Percentiles rank a stretch among this genome's conserved stretches.
Evolutionary conservation across 2,329 filamentous ascomycete genomes (phyloP).

Genomic region (Xylariaceae sp.): DNA sequence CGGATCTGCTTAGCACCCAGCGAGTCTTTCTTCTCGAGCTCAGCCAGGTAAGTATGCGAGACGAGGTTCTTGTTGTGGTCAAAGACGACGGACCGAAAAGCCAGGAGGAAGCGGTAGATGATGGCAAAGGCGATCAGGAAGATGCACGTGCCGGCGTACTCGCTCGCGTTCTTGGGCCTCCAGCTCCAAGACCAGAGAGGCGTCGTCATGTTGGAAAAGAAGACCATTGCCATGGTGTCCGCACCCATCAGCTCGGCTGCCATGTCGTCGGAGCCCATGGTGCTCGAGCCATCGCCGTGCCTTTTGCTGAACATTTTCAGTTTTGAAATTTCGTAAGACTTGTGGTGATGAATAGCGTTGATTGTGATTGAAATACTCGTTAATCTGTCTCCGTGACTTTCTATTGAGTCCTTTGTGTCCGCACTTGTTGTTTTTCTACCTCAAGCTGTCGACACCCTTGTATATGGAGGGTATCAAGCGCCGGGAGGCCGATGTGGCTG

Average conservation of each 20-base stretch:
- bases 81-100: slow-evolving; percentile 40
- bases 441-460: too few species aligned
- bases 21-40: background rate
- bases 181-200: slow-evolving; percentile 67
- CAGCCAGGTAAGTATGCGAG: background rate
- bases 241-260: slow-evolving; percentile 21
- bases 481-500: too few species aligned
- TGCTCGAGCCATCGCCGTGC: slow-evolving; percentile 6
- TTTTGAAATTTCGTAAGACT: too few species aligned
- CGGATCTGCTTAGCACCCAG: slow-evolving; percentile 2
- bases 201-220: slow-evolving; percentile 60
- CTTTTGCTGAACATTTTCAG: too few species aligned
- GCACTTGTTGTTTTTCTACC: too few species aligned
- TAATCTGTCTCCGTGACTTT: too few species aligned
- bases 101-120: slow-evolving; percentile 67
- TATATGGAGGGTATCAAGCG: too few species aligned
- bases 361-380: too few species aligned
- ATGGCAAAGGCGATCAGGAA: slow-evolving; percentile 78
- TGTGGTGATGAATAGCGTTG: too few species aligned
- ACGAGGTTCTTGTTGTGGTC: slow-evolving; percentile 11
- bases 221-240: slow-evolving; percentile 30
- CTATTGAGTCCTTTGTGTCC: too few species aligned
- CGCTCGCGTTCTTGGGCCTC: slow-evolving; percentile 67
- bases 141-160: slow-evolving; percentile 87
- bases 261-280: slow-evolving; percentile 1